Percentiles rank a stretch among this genome's conserved stretches.
Conservation (phyloP, 495 filamentous ascomycete genomes). For the Lasiosphaeria ovina region DNA sequence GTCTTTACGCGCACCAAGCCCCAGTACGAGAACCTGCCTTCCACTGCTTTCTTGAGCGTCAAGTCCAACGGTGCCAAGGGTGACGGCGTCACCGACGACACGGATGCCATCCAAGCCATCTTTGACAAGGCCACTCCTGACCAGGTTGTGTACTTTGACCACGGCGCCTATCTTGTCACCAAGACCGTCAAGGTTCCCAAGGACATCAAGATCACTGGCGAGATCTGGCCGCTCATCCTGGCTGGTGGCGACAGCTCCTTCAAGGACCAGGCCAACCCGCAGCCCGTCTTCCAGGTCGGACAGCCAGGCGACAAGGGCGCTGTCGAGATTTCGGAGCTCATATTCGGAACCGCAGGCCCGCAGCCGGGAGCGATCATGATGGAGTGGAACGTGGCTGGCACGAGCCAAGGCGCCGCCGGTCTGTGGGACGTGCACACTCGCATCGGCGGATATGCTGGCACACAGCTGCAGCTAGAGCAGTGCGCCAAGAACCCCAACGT, state of each 20-base stretch:
- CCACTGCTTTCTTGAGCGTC: slow-evolving; percentile 67
- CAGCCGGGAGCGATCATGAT: slow-evolving; percentile 85
- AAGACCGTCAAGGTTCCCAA: slow-evolving; percentile 80
- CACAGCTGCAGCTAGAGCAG: slow-evolving; percentile 70
- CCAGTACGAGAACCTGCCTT: slow-evolving; percentile 64
- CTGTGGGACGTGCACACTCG: slow-evolving; percentile 95
- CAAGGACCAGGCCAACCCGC: slow-evolving; percentile 65
- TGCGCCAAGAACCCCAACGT: slow-evolving; percentile 69
- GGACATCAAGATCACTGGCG: slow-evolving; percentile 79
- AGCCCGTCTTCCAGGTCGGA: slow-evolving; percentile 74
- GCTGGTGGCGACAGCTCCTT: slow-evolving; percentile 67
- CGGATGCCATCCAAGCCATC: slow-evolving; percentile 65
- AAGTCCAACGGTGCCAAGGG: slow-evolving; percentile 76
- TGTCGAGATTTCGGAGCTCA: slow-evolving; percentile 80
- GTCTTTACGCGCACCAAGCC: slow-evolving; percentile 69
- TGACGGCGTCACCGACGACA: slow-evolving; percentile 69
- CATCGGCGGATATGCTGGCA: slow-evolving; percentile 78
- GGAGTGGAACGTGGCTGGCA: slow-evolving; percentile 80
- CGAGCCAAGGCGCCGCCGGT: slow-evolving; percentile 65
- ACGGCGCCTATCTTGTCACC: slow-evolving; percentile 83
- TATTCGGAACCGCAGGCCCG: slow-evolving; percentile 74
- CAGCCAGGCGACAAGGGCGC: slow-evolving; percentile 71
- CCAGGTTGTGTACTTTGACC: slow-evolving; percentile 86
- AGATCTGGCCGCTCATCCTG: slow-evolving; percentile 88
- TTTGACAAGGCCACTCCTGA: slow-evolving; percentile 58